Conservation (phyloP, 2,329 filamentous ascomycete genomes). For the Parascedosporium putredinis region DNA sequence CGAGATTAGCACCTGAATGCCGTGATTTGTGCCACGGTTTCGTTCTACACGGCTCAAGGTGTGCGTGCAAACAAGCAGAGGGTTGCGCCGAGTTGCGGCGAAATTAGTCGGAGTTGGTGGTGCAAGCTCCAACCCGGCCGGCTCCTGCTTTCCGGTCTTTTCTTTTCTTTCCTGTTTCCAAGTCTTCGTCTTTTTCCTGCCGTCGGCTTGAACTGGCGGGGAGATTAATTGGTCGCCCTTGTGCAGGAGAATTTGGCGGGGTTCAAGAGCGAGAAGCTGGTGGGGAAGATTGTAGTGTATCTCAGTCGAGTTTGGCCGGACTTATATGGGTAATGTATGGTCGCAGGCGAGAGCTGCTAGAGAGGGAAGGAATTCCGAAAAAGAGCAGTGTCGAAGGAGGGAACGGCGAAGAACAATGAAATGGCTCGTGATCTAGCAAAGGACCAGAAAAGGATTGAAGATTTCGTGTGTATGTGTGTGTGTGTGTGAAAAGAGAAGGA, state of each 20-base stretch:
- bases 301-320: not conserved
- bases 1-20: no score
- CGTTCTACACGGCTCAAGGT: no score
- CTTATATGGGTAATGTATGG: not conserved
- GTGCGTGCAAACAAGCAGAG: no score
- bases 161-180: not conserved
- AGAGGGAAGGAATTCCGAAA: not conserved
- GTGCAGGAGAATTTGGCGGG: no score
- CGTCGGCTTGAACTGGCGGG: not conserved
- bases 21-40: no score
- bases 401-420: not conserved
- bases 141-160: not conserved
- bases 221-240: not conserved
- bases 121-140: constrained; percentile 3
- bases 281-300: not conserved
- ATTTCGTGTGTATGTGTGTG: no score
- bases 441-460: no score
- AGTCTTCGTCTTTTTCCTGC: not conserved
- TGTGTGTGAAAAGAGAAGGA: not conserved
- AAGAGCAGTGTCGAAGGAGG: not conserved
- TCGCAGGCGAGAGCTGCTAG: not conserved
- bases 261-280: no score
- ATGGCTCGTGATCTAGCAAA: no score
- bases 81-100: no score
- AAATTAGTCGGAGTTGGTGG: no score